A percentile compares a stretch with the other conserved stretches of the same genome.
Evolutionary conservation across 192 early-diverging fungal genomes (phyloP).

Genomic region (Podila horticola): DNA sequence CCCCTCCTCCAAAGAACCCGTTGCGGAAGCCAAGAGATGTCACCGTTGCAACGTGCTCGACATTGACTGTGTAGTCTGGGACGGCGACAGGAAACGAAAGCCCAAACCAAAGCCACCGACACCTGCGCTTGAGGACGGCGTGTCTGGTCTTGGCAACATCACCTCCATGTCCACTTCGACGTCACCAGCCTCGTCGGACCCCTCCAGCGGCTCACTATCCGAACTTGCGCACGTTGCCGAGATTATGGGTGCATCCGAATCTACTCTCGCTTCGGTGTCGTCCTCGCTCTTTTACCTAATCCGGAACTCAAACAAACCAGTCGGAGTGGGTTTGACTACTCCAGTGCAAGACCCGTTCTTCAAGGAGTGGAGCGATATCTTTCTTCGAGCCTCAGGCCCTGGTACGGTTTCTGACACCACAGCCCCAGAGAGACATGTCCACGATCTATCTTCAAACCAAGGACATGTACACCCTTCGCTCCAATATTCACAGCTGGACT

Average conservation of each 20-base stretch:
- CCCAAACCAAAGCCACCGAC: conserved; percentile 4
- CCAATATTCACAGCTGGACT: too few species aligned
- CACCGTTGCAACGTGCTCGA: conserved; percentile 27
- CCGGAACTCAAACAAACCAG: not conserved
- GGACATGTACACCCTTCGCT: too few species aligned
- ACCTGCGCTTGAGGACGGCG: not conserved
- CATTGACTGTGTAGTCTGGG: conserved; percentile 36
- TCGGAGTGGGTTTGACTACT: not conserved
- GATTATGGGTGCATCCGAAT: conserved; percentile 1
- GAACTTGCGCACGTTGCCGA: conserved; percentile 12
- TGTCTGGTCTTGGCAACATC: not conserved
- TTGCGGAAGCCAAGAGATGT: conserved; percentile 23
- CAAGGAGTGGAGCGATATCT: too few species aligned
- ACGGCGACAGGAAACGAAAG: conserved; percentile 34
- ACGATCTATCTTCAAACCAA: too few species aligned
- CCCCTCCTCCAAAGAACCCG: conserved; percentile 21
- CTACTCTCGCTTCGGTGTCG: not conserved
- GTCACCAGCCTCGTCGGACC: not conserved
- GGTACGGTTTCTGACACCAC: too few species aligned
- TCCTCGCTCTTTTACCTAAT: not conserved
- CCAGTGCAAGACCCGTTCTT: too few species aligned
- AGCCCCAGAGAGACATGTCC: too few species aligned
- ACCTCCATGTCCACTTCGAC: not conserved
- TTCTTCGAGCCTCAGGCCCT: too few species aligned
- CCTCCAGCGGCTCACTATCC: conserved; percentile 9